Conservation (phyloP, 345 rosid species). For the Eucalyptus victrix region DNA sequence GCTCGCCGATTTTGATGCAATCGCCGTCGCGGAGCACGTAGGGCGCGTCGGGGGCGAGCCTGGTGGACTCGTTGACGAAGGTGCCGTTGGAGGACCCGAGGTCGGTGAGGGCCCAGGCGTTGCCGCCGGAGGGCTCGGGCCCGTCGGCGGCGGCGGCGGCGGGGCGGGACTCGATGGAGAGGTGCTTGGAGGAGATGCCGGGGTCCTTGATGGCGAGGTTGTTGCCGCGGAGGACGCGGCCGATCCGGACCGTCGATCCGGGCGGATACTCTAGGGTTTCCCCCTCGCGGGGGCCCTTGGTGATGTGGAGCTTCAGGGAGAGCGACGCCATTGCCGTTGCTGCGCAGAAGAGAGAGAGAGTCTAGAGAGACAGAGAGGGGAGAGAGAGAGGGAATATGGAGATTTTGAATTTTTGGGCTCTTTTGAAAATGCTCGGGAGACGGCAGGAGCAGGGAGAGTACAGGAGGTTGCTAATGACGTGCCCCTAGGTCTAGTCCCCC, state of each 20-base stretch:
- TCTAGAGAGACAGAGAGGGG: neutral
- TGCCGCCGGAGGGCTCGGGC: constrained; percentile 21
- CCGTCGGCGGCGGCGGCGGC: neutral
- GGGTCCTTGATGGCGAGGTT: constrained; percentile 47
- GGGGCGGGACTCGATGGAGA: constrained; percentile 27
- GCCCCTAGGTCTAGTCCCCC: neutral
- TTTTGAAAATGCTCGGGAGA: neutral
- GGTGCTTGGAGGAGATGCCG: constrained; percentile 84
- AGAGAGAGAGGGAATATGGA: neutral
- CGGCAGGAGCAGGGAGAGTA: neutral
- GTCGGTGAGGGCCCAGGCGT: constrained; percentile 51
- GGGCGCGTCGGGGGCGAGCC: constrained; percentile 22
- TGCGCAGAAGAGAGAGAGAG: neutral
- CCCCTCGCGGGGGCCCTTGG: constrained; percentile 61
- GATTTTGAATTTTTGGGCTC: neutral
- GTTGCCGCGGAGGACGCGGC: constrained; percentile 75
- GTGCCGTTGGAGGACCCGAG: constrained; percentile 89
- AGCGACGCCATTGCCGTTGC: neutral
- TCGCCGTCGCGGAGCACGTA: constrained; percentile 46
- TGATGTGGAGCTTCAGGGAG: constrained; percentile 29
- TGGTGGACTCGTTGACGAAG: constrained; percentile 20
- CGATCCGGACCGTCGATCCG: constrained; percentile 39
- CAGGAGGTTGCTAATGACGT: neutral
- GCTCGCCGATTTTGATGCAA: constrained; percentile 66
- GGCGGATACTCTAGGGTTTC: constrained; percentile 41